Base-by-base conservation (phyloP, 176 grass and related monocot species). In the Ensete glaucum region DNA sequence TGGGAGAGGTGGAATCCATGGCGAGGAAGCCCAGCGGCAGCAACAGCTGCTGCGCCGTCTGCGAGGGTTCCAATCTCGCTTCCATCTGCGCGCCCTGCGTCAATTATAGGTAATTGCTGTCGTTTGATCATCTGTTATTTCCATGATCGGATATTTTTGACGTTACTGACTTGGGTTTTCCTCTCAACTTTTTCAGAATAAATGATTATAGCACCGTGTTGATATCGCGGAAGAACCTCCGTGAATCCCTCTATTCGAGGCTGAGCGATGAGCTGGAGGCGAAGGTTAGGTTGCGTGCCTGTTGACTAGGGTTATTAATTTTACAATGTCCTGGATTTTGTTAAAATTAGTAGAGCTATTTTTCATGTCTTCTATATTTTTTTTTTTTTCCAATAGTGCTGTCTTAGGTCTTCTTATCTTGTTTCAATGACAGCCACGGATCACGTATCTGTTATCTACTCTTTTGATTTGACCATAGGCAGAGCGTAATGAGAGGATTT, bases 41-140 rank as follows among this genome's bases (percentile, higher is more conserved):
- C 34, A 43, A 43, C 34, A 43, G 34, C 34, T 43, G 75, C 78
- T 99, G 91, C 79, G 75, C 84, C 13, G 68, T 99, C 68, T 99
- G 91, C 86, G 95, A 99, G 84, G 83, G 74, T 52, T 84, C 86
- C 76, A 94, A 94, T 78, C 91, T 94, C 50, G 86, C 84, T 23
- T 99, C 95, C 58, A 85, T 86, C 64, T 99, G 95, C 69, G 62
- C 91, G 16, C 53, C 70, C 5, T 99, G 95, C 83, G 91, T 94
- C 52, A 99, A 94, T 80, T 77, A 80, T 43, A 89, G 86, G 95
- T 91, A 72, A 29, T 1, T 1, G 13, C 11, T 7, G 48, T 67
- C 14, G 11, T 19, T 2, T 24, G 43, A 62, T 66, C 82, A 62
- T 24, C 22, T 43, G 5, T 14, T 16, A n/a, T 51, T 24, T 20